A percentile compares a stretch with the other conserved stretches of the same genome.
Evolutionary conservation across 2,329 filamentous ascomycete genomes (phyloP).

Genomic region (Teratosphaeria pseudoeucalypti): DNA sequence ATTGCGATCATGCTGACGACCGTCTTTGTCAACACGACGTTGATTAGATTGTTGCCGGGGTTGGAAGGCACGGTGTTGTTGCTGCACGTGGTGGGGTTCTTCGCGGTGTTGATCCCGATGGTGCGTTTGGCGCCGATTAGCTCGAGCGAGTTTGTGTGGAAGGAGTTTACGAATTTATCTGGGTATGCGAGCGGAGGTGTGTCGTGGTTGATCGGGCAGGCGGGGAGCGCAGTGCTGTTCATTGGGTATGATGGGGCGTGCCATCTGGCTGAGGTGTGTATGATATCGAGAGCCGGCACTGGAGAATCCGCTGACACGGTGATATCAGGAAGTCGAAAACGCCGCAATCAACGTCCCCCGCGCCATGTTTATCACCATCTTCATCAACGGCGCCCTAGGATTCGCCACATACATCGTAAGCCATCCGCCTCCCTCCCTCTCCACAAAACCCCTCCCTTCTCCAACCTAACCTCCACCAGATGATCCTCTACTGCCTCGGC

Average conservation of each 20-base stretch:
- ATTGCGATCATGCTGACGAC: slow-evolving; percentile 2
- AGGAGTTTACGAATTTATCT: background rate
- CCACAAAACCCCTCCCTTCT: slow-evolving; percentile 25
- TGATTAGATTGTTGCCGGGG: slow-evolving; percentile 5
- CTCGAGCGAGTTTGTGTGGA: background rate
- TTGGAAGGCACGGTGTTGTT: slow-evolving; percentile 10
- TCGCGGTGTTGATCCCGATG: slow-evolving; percentile 7
- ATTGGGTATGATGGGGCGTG: slow-evolving; percentile 1
- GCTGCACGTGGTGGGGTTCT: slow-evolving; percentile 11
- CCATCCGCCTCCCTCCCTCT: background rate
- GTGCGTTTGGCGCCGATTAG: background rate
- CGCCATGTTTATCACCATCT: slow-evolving; percentile 34
- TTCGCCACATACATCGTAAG: slow-evolving; percentile 9
- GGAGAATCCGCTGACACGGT: background rate
- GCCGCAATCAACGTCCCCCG: slow-evolving; percentile 29
- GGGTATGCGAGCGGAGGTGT: slow-evolving; percentile 23
- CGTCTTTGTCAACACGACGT: slow-evolving; percentile 9
- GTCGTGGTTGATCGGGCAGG: slow-evolving; percentile 32
- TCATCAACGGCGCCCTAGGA: slow-evolving; percentile 28
- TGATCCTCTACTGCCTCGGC: slow-evolving; percentile 1
- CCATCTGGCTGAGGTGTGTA: slow-evolving; percentile 7
- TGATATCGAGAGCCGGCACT: slow-evolving; percentile 2
- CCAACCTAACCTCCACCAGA: slow-evolving; percentile 22
- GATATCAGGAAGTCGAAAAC: slow-evolving; percentile 4
- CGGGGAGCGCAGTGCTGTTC: slow-evolving; percentile 6